Evolutionary conservation across 805 yeast genomes (phyloP).

Genomic region (Metschnikowia peoriensis): DNA sequence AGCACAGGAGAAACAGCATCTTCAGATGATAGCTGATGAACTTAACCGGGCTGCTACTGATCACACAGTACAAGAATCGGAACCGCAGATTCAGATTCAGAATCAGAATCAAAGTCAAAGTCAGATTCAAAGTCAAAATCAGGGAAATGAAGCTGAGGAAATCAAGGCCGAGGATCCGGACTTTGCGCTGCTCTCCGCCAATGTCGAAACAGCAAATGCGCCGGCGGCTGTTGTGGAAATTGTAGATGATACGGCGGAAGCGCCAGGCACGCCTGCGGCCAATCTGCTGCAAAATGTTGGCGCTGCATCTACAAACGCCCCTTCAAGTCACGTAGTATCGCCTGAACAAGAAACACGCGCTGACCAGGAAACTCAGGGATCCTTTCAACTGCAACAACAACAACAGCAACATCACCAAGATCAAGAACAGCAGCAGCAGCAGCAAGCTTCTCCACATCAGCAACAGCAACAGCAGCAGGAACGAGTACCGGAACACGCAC

Average conservation of each 20-base stretch:
- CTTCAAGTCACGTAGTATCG: too few relatives aligned
- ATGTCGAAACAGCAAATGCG: neutral
- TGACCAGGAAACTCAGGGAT: too few relatives aligned
- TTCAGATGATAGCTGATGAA: conserved; percentile 33
- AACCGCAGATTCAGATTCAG: conserved; percentile 11
- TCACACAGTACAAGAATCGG: neutral
- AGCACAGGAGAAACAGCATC: conserved; percentile 23
- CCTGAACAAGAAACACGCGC: too few relatives aligned
- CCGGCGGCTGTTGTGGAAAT: neutral
- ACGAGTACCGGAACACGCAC: neutral
- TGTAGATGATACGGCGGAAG: neutral
- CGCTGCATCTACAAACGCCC: too few relatives aligned
- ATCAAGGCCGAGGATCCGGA: neutral
- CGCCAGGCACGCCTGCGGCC: too few relatives aligned
- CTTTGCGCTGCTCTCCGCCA: neutral
- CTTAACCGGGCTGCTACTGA: conserved; percentile 31
- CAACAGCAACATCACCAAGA: too few relatives aligned
- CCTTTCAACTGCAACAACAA: too few relatives aligned
- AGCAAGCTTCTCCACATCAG: neutral
- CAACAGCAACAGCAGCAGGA: neutral
- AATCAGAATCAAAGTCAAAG: neutral
- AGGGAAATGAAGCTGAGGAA: neutral
- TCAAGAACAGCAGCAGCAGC: too few relatives aligned
- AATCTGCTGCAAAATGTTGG: too few relatives aligned
- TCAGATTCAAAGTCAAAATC: neutral